A percentile compares a stretch with the other conserved stretches of the same genome.
These are phyloP conservation scores for Brassica balearica DNA, from an alignment of 441 rosid genomes.

Conservation along the genomic window DNA sequence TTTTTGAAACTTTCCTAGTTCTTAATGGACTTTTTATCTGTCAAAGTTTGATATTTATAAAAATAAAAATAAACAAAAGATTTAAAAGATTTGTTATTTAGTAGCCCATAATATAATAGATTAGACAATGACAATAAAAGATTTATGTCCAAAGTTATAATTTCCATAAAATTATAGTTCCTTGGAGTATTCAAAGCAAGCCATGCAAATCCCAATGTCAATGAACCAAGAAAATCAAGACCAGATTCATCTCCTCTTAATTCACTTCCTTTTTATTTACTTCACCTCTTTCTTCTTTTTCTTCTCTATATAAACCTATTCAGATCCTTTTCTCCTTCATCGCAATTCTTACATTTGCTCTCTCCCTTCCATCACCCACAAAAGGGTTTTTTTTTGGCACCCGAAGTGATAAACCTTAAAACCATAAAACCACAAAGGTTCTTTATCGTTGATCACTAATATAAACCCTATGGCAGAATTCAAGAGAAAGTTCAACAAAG, in stretches of 20 bases:
- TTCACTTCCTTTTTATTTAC: background rate
- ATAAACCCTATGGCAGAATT: slow-evolving; percentile 40
- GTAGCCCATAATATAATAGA: slow-evolving; percentile 1
- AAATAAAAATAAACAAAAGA: background rate
- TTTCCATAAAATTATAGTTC: slow-evolving; percentile 41
- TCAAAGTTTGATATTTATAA: background rate
- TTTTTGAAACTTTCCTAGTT: too few relatives aligned
- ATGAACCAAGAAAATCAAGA: slow-evolving; percentile 37
- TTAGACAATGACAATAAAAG: background rate
- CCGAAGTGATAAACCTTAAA: slow-evolving; percentile 13
- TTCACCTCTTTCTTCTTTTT: slow-evolving; percentile 19
- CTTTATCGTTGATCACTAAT: slow-evolving; percentile 21
- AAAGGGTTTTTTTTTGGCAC: slow-evolving; percentile 32
- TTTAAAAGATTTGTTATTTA: background rate
- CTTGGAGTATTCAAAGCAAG: slow-evolving; percentile 32
- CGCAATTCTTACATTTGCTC: slow-evolving; percentile 13
- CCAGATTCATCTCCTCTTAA: slow-evolving; percentile 44
- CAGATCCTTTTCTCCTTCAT: slow-evolving; percentile 25
- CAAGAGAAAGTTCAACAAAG: slow-evolving; percentile 45
- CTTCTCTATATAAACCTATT: slow-evolving; percentile 35
- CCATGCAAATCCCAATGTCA: slow-evolving; percentile 45
- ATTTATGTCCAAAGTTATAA: background rate
- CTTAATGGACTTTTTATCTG: background rate
- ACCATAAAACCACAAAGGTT: background rate
- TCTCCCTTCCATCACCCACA: slow-evolving; percentile 35